Conservation (phyloP, 257 asterid species). For the Solanum boliviense region DNA sequence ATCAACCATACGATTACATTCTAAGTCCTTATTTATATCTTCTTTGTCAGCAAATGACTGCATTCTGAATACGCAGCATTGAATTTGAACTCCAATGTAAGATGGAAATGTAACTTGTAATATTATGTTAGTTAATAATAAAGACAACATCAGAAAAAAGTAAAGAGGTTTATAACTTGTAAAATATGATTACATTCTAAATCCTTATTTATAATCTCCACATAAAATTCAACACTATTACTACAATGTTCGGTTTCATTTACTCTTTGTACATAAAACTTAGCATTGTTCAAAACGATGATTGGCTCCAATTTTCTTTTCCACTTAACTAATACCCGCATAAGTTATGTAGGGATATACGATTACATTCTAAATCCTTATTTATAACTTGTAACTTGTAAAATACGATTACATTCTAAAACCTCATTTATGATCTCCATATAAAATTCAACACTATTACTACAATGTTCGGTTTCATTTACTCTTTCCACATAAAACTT, state of each 20-base stretch:
- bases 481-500: not conserved
- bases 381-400: not conserved
- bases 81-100: not conserved
- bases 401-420: not conserved
- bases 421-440: not conserved
- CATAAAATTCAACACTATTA: not conserved
- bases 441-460: not conserved
- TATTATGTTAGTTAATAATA: not conserved
- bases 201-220: not conserved
- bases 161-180: not conserved
- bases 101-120: not conserved
- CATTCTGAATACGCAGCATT: not conserved
- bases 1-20: not conserved
- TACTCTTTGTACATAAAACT: not conserved
- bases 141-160: not conserved
- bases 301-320: not conserved
- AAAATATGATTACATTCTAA: not conserved
- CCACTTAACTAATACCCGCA: not conserved
- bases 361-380: not conserved
- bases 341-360: not conserved
- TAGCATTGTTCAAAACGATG: not conserved
- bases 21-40: not conserved
- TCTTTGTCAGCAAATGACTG: not conserved
- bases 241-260: not conserved
- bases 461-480: not conserved